phyloP scores from a whole-genome alignment of 2,329 filamentous ascomycete species.

The Colletotrichum limetticola region DNA sequence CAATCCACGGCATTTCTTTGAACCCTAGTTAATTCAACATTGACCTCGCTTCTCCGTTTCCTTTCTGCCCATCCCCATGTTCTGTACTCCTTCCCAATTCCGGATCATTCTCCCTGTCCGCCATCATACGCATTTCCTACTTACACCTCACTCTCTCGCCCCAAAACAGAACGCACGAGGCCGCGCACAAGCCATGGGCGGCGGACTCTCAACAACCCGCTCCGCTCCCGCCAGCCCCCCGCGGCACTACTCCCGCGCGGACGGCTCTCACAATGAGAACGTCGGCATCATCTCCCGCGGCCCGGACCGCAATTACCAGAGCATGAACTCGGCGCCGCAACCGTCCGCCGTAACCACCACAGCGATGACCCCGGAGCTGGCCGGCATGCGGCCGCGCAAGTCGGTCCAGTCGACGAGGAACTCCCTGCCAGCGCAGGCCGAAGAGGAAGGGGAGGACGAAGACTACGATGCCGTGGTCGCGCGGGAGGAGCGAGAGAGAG shows the following conservation, averaged over 20 bases:
- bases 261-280: constrained; percentile 50
- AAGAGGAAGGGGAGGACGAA: constrained; percentile 38
- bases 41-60: not conserved
- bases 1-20: not conserved
- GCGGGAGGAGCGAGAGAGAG: constrained; percentile 25
- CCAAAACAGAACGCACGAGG: constrained; percentile 51
- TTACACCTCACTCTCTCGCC: constrained; percentile 8
- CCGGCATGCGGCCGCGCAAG: constrained; percentile 31
- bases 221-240: constrained; percentile 36
- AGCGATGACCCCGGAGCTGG: constrained; percentile 28
- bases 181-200: constrained; percentile 54
- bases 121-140: not conserved
- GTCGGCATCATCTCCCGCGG: constrained; percentile 52
- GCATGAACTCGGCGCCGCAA: constrained; percentile 42
- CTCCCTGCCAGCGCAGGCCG: constrained; percentile 33
- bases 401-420: constrained; percentile 22
- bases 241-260: constrained; percentile 26
- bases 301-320: constrained; percentile 52
- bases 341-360: constrained; percentile 29
- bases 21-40: not conserved
- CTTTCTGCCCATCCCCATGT: not conserved
- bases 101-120: not conserved
- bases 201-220: constrained; percentile 36
- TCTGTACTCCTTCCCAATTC: not conserved
- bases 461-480: constrained; percentile 37